Evolutionary conservation across 257 asterid species (phyloP).

Genomic region (Coffea canephora): DNA sequence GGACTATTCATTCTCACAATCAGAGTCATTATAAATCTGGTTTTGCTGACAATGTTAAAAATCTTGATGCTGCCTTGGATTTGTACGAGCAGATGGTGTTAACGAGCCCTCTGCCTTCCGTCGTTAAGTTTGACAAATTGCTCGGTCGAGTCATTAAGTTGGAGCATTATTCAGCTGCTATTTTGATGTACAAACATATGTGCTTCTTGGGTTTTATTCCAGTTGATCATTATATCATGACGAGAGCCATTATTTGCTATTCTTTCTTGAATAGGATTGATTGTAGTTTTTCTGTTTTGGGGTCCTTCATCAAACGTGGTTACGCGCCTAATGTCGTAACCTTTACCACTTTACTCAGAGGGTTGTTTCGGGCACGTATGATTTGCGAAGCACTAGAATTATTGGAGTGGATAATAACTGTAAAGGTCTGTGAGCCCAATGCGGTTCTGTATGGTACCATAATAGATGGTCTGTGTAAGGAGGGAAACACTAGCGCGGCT

Average conservation of each 20-base stretch:
- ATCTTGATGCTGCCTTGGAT: slow-evolving; percentile 22
- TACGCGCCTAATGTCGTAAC: neutral
- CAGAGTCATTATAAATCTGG: too few relatives aligned
- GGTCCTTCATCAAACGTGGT: too few relatives aligned
- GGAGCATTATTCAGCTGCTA: neutral
- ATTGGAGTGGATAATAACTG: neutral
- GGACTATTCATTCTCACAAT: too few relatives aligned
- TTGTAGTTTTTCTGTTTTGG: neutral
- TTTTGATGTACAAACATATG: slow-evolving; percentile 2
- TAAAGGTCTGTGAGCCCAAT: slow-evolving; percentile 23
- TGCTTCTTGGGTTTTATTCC: neutral
- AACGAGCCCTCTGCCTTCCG: neutral
- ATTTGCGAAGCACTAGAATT: neutral
- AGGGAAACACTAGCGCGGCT: neutral
- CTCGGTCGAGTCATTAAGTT: neutral
- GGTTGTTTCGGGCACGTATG: slow-evolving; percentile 18
- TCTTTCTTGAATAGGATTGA: neutral
- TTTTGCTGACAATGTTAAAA: neutral
- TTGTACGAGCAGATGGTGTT: slow-evolving; percentile 19
- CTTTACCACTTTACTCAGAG: slow-evolving; percentile 12
- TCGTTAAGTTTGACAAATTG: neutral
- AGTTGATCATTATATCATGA: neutral
- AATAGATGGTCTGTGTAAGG: slow-evolving; percentile 34
- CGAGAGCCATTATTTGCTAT: neutral
- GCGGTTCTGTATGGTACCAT: slow-evolving; percentile 15